phyloP scores from a whole-genome alignment of 2,329 filamentous ascomycete genomes.

The Exophiala mesophila region DNA sequence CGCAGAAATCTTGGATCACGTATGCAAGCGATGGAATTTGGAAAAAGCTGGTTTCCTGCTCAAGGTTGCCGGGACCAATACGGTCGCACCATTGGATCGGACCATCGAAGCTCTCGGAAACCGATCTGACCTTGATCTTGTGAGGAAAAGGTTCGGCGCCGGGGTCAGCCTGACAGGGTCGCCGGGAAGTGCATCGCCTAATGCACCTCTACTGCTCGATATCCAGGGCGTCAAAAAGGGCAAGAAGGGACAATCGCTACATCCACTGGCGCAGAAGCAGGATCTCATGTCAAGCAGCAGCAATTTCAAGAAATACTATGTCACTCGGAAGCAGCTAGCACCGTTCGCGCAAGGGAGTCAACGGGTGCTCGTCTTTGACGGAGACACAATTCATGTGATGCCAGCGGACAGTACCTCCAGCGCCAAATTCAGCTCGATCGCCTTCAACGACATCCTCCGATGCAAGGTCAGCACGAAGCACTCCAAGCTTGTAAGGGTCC shows the following conservation, averaged over 20 bases:
- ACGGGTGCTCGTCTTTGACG: constrained; percentile 58
- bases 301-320: constrained; percentile 59
- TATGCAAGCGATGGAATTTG: constrained; percentile 58
- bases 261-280: constrained; percentile 45
- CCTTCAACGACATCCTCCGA: constrained; percentile 59
- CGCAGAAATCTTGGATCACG: constrained; percentile 60
- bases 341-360: constrained; percentile 59
- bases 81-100: constrained; percentile 58
- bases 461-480: constrained; percentile 62
- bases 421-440: constrained; percentile 57
- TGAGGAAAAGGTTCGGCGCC: constrained; percentile 59
- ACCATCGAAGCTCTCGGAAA: constrained; percentile 60
- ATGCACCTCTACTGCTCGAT: constrained; percentile 57
- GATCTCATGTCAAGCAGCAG: constrained; percentile 39
- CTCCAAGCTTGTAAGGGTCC: constrained; percentile 58
- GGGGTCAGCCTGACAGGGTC: constrained; percentile 53
- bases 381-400: constrained; percentile 63
- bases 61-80: constrained; percentile 59
- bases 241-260: constrained; percentile 41
- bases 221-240: constrained; percentile 38
- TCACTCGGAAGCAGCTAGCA: constrained; percentile 61
- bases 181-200: constrained; percentile 58
- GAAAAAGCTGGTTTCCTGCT: constrained; percentile 61
- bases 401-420: constrained; percentile 47
- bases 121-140: constrained; percentile 57